Percentiles rank a stretch among this genome's conserved stretches.
These are phyloP conservation scores for Podaxis mareebaensis DNA, from an alignment of 768 basidiomycete genomes.

Conservation along the genomic window DNA sequence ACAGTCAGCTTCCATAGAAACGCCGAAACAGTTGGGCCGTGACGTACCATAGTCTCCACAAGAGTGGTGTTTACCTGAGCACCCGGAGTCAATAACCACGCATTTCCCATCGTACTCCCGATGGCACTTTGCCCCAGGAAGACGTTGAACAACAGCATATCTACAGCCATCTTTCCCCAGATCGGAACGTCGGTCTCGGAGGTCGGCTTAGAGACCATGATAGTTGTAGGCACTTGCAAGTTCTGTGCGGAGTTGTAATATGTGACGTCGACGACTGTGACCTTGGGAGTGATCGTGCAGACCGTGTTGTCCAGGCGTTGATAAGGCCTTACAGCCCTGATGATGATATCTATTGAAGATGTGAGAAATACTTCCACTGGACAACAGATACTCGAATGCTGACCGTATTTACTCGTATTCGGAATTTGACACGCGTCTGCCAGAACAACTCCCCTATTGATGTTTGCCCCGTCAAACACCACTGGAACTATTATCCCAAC, in stretches of 20 bases:
- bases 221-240: neutral
- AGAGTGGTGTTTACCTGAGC: neutral
- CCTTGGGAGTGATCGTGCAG: neutral
- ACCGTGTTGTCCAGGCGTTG: neutral
- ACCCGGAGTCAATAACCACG: conserved; percentile 1
- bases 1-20: neutral
- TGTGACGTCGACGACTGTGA: conserved; percentile 1
- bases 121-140: neutral
- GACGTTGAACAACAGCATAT: neutral
- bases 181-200: neutral
- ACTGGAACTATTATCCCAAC: neutral
- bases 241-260: neutral
- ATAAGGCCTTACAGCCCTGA: neutral
- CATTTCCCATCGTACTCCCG: neutral
- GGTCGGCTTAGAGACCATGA: neutral
- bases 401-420: neutral
- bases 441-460: neutral
- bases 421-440: neutral
- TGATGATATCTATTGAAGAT: neutral
- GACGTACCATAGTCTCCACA: neutral
- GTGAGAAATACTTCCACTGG: neutral
- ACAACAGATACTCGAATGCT: neutral
- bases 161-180: neutral
- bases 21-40: neutral
- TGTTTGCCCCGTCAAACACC: neutral